Percentiles rank a stretch among this genome's conserved stretches.
phyloP scores from a whole-genome alignment of 176 grass and related monocot species.

The Carex pumila region DNA sequence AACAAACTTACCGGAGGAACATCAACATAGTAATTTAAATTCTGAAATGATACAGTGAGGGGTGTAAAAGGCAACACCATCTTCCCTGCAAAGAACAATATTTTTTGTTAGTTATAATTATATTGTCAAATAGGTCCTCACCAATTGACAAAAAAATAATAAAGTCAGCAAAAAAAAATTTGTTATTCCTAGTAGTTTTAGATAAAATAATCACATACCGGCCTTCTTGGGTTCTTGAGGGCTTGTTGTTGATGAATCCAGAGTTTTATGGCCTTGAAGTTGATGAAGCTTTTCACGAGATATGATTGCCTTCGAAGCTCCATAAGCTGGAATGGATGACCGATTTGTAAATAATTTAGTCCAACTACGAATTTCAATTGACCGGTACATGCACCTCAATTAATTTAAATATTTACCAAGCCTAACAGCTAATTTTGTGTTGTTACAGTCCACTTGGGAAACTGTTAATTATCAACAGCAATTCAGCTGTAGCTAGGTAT shows the following conservation, averaged over 20 bases:
- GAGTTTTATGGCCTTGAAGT: slow-evolving; percentile 1
- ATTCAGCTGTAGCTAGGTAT: neutral
- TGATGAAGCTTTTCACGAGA: slow-evolving; percentile 16
- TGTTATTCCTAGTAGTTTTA: neutral
- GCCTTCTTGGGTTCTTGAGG: neutral
- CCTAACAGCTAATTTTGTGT: neutral
- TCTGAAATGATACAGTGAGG: slow-evolving; percentile 53
- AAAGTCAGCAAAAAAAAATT: neutral
- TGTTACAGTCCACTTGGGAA: neutral
- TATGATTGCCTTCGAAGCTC: slow-evolving; percentile 5
- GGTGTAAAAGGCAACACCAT: slow-evolving; percentile 80
- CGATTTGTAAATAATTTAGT: neutral
- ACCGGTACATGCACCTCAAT: neutral
- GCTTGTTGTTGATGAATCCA: neutral
- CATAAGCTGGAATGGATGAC: slow-evolving; percentile 9
- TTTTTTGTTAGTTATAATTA: neutral
- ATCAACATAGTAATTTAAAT: slow-evolving; percentile 83
- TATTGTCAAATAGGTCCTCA: neutral
- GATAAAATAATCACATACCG: neutral
- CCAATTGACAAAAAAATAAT: neutral
- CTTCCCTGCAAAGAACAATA: slow-evolving; percentile 35
- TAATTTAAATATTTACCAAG: neutral
- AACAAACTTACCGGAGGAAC: slow-evolving; percentile 44
- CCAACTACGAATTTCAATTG: neutral
- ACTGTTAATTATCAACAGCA: neutral